Evolutionary conservation across 306 rosid genomes (phyloP), one percentile per base, ranked within the genome.

Genomic region (Castanopsis chinensis): DNA sequence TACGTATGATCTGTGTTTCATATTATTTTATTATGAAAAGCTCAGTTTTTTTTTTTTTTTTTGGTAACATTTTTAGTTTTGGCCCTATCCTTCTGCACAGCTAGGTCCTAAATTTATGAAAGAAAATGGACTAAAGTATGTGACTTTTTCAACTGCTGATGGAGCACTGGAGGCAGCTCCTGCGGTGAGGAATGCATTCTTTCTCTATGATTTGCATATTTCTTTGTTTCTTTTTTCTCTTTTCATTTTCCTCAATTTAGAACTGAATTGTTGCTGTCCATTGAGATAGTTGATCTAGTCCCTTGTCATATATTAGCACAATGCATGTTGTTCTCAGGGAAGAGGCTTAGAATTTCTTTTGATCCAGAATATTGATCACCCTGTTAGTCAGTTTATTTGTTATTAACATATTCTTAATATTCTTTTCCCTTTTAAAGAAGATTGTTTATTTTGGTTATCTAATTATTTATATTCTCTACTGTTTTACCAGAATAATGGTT

Each of bases 81-180:
- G 33, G 4, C 28, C 75, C 73, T 53, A 43, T 41, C n/a, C 14
- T 28, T 58, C 68, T 82, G 69, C 67, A 41, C 93, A 95, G 99
- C 80, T 95, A 75, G 99, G 99, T 70, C 97, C 96, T 71, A 95
- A 93, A 74, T 95, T 93, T 79, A 86, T 93, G 88, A 83, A 80
- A 82, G 99, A 93, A 59, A 91, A 87, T 76, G 98, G 96, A 64
- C 76, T 93, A 72, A 86, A 90, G 79, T 85, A 95, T n/a, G 96
- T 93, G 73, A 37, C 45, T 2, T 37, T 37, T 7, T 37, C 45
- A 37, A 37, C 45, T 37, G 45, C 45, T 7, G 45, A 95, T 59
- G 99, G 99, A 72, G 99, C 98, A 72, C 82, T 95, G 69, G 99
- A 95, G 90, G 99, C 99, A 77, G 96, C 99, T 75, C 98, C 99